A percentile compares a stretch with the other conserved stretches of the same genome.
Conservation (phyloP, 257 asterid genomes). For the Primulina huaijiensis region DNA sequence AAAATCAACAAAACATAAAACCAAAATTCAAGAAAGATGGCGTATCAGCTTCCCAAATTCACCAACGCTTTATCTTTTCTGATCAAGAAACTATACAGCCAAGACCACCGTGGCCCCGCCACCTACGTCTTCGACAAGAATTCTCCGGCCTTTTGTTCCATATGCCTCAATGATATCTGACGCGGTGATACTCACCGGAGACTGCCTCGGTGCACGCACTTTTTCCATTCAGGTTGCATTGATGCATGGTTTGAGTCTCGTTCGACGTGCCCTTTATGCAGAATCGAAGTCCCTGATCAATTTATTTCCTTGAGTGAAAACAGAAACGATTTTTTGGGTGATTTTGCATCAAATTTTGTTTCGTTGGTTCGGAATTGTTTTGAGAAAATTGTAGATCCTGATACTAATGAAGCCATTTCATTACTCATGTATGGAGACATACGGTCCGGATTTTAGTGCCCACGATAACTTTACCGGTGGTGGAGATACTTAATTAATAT, state of each 20-base stretch:
- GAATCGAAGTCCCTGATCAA: constrained; percentile 5
- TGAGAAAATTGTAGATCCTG: background rate
- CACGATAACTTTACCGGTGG: too few species aligned
- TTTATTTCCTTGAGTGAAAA: background rate
- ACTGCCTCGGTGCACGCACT: constrained; percentile 7
- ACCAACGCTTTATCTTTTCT: background rate
- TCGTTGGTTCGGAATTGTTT: background rate
- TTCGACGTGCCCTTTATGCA: constrained; percentile 15
- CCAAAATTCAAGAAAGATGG: background rate
- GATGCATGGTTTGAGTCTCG: constrained; percentile 4
- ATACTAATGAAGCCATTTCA: background rate
- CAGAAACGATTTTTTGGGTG: background rate
- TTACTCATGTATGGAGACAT: constrained; percentile 2
- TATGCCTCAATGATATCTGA: background rate
- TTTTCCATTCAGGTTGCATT: constrained; percentile 3
- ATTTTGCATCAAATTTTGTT: background rate
- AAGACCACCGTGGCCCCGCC: constrained; percentile 3
- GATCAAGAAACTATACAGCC: constrained; percentile 1
- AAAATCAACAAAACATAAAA: too few species aligned
- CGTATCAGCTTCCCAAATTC: background rate
- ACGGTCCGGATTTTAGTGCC: background rate
- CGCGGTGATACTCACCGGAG: background rate
- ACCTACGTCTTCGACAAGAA: background rate
- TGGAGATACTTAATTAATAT: too few species aligned
- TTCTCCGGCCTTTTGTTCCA: constrained; percentile 13